These are phyloP conservation scores for Lycium ferocissimum DNA, from an alignment of 257 asterid species.

Conservation along the genomic window DNA sequence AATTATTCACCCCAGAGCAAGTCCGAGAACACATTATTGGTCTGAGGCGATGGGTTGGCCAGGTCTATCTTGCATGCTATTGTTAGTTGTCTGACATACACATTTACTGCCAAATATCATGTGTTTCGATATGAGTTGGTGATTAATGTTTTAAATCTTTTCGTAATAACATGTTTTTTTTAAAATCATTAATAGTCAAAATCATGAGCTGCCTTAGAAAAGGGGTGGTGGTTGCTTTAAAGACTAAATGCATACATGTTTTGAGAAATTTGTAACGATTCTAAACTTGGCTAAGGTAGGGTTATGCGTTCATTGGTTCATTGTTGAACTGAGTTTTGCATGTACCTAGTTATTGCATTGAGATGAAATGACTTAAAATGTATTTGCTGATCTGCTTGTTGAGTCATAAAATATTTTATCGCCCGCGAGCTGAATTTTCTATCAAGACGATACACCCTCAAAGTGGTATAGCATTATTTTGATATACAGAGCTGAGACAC, in stretches of 20 bases:
- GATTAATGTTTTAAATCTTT: not conserved
- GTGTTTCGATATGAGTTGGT: not conserved
- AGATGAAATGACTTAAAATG: not conserved
- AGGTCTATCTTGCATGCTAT: conserved; percentile 58
- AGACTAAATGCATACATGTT: not conserved
- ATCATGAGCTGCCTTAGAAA: not conserved
- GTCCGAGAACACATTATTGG: conserved; percentile 85
- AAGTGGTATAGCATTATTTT: conserved; percentile 11
- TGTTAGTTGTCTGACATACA: conserved; percentile 5
- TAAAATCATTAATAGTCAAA: not conserved
- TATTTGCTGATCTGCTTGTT: not conserved
- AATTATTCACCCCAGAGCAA: conserved; percentile 92
- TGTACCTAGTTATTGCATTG: not conserved
- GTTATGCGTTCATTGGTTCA: not conserved
- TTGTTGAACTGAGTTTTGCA: not conserved
- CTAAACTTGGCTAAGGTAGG: not conserved
- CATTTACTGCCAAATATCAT: conserved; percentile 8
- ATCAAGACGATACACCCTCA: not conserved
- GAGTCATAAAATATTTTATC: not conserved
- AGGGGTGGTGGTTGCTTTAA: not conserved
- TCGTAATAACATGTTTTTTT: not conserved
- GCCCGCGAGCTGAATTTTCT: not conserved
- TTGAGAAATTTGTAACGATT: not conserved
- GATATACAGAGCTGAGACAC: not conserved
- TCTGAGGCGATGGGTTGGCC: conserved; percentile 97